Conservation (phyloP, 306 rosid genomes). For the Glycine tomentella region DNA sequence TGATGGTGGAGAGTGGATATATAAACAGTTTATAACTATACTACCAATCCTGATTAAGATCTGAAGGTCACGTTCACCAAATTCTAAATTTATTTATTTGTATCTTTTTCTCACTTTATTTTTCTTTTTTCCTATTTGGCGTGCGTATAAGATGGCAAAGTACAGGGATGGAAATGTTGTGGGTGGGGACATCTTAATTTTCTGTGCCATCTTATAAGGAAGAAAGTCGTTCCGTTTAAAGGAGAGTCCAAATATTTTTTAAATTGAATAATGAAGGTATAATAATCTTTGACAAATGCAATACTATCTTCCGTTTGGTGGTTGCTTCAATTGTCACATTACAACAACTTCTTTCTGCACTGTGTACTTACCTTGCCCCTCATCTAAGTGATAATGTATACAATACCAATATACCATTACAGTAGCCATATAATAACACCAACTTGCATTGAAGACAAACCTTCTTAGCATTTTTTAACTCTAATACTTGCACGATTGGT, state of each 20-base stretch:
- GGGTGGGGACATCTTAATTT: too few relatives aligned
- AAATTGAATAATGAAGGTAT: not conserved
- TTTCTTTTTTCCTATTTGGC: too few relatives aligned
- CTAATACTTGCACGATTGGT: conserved; percentile 12
- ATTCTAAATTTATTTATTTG: too few relatives aligned
- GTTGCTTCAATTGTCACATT: conserved; percentile 31
- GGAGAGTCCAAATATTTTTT: not conserved
- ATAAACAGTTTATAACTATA: too few relatives aligned
- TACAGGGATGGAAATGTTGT: too few relatives aligned
- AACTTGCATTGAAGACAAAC: too few relatives aligned
- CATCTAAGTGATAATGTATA: not conserved
- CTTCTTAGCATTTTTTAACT: conserved; percentile 5
- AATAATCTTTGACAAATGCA: conserved; percentile 8
- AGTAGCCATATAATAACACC: not conserved
- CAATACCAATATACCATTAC: not conserved
- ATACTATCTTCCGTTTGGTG: not conserved
- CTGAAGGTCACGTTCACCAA: too few relatives aligned
- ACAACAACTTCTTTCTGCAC: conserved; percentile 14
- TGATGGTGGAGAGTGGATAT: too few relatives aligned
- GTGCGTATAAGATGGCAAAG: too few relatives aligned
- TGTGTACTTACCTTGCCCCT: not conserved
- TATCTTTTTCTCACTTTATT: too few relatives aligned
- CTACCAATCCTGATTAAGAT: too few relatives aligned
- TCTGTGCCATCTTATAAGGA: not conserved
- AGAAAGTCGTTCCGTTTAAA: not conserved